Conservation (phyloP, 306 rosid genomes). For the Glycine tomentella region DNA sequence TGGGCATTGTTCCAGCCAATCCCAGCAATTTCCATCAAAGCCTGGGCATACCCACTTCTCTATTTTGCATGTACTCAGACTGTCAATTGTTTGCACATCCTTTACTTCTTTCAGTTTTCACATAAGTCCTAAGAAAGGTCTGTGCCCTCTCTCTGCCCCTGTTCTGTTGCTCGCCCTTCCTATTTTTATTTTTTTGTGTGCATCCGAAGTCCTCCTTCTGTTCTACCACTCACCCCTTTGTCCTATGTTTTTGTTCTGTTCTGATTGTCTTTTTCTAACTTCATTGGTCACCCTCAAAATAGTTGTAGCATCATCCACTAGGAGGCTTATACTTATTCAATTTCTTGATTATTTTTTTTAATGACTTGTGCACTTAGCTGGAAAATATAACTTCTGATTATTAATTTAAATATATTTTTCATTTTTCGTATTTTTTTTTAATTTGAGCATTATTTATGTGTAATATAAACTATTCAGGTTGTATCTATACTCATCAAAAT, state of each 20-base stretch:
- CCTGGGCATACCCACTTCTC: neutral
- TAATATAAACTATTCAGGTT: neutral
- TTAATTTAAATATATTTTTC: neutral
- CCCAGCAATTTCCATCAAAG: neutral
- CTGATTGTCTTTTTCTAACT: neutral
- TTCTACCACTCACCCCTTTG: neutral
- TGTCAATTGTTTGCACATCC: neutral
- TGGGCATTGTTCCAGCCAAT: too few relatives aligned
- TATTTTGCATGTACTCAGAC: neutral
- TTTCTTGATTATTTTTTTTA: neutral
- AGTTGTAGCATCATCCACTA: neutral
- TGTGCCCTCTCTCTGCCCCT: neutral
- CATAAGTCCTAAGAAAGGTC: neutral
- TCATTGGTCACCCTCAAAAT: neutral
- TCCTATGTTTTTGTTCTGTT: neutral
- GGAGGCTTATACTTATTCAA: neutral
- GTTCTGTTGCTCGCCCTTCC: too few relatives aligned
- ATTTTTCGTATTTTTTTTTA: neutral
- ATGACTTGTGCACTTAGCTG: neutral
- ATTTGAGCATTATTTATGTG: neutral
- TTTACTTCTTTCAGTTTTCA: neutral
- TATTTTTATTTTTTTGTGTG: neutral
- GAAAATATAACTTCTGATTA: neutral
- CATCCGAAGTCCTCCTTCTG: neutral
- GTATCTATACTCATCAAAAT: neutral